Base-by-base conservation (phyloP, 2,329 filamentous ascomycete genomes). In the Metarhizium brunneum region DNA sequence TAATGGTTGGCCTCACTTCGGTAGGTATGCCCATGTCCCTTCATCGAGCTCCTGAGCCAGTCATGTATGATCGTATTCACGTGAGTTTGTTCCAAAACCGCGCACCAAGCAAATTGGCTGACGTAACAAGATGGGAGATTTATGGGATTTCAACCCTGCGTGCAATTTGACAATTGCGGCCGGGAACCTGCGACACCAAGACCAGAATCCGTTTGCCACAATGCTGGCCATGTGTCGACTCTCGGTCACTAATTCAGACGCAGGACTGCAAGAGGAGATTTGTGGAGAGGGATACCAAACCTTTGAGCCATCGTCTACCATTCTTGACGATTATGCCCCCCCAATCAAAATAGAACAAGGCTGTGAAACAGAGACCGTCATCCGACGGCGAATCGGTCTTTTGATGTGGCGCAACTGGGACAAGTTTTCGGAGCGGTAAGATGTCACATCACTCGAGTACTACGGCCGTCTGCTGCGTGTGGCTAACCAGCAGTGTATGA, bases 391-490 rank as follows among this genome's bases (percentile, higher is more conserved):
- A 10, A 16, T 62, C 8, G 62, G 60, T 2, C 51, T 66, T 10
- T 4, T 65, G 6, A 42, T 64, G 36, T 65, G 62, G 62, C 61
- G 64, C 1, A 61, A 62, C 50, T 66, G 64, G 64, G 61, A 65
- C 30, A 57, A 52, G 30, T 64, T 63, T 29, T 58, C 63, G 7
- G 55, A 59, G 4, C 48, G 45, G 64, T 64, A 59, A 45, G 42
- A 45, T 6, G n/a, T 6, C n/a, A 20, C 6, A 7, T 20, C 7
- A 48, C 10, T 35, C 32, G 7, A 11, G 8, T 3, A 25, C 38
- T 7, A 7, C 16, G 18, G 4, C 16, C 25, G 30, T 42, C 53
- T 20, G 25, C 4, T 7, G 38, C 47, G 10, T 11, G 45, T 14
- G 7, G 13, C 6, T 45, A 25, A 45, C 42, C 18, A 7, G 42